phyloP scores from a whole-genome alignment of 257 asterid genomes.

The Paulownia fortunei region DNA sequence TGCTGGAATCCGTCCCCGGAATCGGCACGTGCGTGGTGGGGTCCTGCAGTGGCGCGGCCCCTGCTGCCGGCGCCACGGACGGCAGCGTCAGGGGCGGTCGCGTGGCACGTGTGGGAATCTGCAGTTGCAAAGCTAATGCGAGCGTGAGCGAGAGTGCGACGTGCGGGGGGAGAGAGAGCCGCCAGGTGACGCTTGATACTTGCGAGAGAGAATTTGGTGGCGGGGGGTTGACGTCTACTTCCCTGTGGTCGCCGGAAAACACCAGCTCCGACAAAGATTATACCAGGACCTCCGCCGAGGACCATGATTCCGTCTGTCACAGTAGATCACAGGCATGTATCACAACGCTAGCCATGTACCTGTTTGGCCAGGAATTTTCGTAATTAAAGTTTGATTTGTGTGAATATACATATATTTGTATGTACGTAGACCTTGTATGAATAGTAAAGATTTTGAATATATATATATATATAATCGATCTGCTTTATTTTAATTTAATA shows the following conservation, averaged over 20 bases:
- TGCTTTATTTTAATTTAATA: neutral
- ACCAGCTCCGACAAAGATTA: conserved; percentile 76
- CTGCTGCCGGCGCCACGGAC: conserved; percentile 10
- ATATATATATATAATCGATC: neutral
- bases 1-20: conserved; percentile 36
- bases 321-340: conserved; percentile 58
- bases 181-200: conserved; percentile 58
- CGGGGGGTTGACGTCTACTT: conserved; percentile 55
- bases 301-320: conserved; percentile 69
- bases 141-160: conserved; percentile 65
- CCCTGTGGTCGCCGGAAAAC: conserved; percentile 73
- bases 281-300: conserved; percentile 65
- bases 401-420: no score
- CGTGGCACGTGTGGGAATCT: conserved; percentile 34
- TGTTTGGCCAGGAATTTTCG: no score
- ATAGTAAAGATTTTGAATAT: no score
- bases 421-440: no score
- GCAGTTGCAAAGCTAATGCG: conserved; percentile 39
- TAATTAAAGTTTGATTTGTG: no score
- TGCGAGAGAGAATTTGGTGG: conserved; percentile 51
- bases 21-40: conserved; percentile 50
- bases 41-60: conserved; percentile 57
- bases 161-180: conserved; percentile 43
- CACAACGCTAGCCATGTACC: neutral
- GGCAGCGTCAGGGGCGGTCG: neutral